Evolutionary conservation across 1,139 yeast species (phyloP), one percentile per base, ranked within the genome.

Genomic region (Yamadazyma blattariae): DNA sequence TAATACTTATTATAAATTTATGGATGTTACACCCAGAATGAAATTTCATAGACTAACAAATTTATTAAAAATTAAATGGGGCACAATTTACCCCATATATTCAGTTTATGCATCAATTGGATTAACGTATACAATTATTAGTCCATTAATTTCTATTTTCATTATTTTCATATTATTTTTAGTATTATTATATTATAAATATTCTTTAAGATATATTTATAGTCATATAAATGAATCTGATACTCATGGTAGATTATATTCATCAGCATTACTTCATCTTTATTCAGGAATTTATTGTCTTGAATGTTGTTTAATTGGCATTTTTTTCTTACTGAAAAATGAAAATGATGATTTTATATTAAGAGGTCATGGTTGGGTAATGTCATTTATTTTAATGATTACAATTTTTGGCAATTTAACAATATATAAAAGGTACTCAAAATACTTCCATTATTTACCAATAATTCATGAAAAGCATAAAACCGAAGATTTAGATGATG

Each of bases 101-200:
- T 79, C 96, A 1, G 81, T 85, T 5, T 71, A 85, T 46, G 90
- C 83, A 0, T 76, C 87, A 7, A 86, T 89, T 39, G 87, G 92
- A 0, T 58, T 89, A 22, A 79, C 85, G 0, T 88, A 86, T 50
- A 74, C 88, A 6, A 75, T 87, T 5, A 76, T 89, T 7, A 80
- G 95, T 0, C 97, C 97, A 1, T 48, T 87, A 37, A 83, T 89
- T 3, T 66, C 85, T 4, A 54, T 85, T 0, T 78, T 84, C 45
- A 70, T 86, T 25, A 61, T 77, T 5, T 54, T 83, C 39, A 70
- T 88, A 2, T 75, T 87, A 36, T 48, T 63, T 1, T 56, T 85
- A 44, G 73, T 80, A 9, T 66, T 77, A 41, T 47, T 80, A 16
- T 81, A 90, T 13, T 85, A 78, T 64, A 85, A 85, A 56, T 84